Percentiles rank a stretch among this genome's conserved stretches.
Conservation (phyloP, 805 yeast species). For the Candida maltosa region DNA sequence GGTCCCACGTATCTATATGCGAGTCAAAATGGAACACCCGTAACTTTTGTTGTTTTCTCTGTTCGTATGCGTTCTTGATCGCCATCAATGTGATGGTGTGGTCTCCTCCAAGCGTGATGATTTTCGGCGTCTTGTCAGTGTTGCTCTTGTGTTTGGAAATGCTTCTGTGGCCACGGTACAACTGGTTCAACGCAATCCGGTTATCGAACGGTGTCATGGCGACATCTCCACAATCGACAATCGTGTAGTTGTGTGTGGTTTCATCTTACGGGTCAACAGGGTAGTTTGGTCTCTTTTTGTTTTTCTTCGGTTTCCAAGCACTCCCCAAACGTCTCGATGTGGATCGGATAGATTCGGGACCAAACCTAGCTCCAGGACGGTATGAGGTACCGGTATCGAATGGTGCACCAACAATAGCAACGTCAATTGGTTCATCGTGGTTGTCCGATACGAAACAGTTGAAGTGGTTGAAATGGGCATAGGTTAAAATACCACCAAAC, state of each 20-base stretch:
- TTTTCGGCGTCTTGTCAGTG: conserved; percentile 17
- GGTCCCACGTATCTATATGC: conserved; percentile 72
- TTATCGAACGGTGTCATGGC: conserved; percentile 70
- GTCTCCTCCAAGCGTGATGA: conserved; percentile 60
- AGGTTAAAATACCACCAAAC: conserved; percentile 54
- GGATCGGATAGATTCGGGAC: conserved; percentile 51
- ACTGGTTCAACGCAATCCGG: conserved; percentile 57
- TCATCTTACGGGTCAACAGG: conserved; percentile 52
- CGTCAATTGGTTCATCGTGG: conserved; percentile 27
- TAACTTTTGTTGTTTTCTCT: conserved; percentile 40
- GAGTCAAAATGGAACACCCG: conserved; percentile 67
- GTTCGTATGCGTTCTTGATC: conserved; percentile 48
- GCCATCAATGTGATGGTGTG: conserved; percentile 55
- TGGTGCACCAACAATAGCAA: conserved; percentile 59
- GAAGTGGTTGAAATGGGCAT: conserved; percentile 46
- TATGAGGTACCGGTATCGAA: conserved; percentile 56
- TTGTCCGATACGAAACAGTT: conserved; percentile 43
- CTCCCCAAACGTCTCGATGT: conserved; percentile 43
- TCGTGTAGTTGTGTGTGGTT: conserved; percentile 35
- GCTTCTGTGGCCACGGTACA: conserved; percentile 53
- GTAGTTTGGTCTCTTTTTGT: conserved; percentile 31
- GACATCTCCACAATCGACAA: conserved; percentile 68
- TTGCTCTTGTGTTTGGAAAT: conserved; percentile 22
- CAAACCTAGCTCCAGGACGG: conserved; percentile 58
- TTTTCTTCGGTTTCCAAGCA: conserved; percentile 22